Percentiles rank a stretch among this genome's conserved stretches.
phyloP scores from a whole-genome alignment of 371 early-diverging fungal species.

The Mortierella sp. region DNA sequence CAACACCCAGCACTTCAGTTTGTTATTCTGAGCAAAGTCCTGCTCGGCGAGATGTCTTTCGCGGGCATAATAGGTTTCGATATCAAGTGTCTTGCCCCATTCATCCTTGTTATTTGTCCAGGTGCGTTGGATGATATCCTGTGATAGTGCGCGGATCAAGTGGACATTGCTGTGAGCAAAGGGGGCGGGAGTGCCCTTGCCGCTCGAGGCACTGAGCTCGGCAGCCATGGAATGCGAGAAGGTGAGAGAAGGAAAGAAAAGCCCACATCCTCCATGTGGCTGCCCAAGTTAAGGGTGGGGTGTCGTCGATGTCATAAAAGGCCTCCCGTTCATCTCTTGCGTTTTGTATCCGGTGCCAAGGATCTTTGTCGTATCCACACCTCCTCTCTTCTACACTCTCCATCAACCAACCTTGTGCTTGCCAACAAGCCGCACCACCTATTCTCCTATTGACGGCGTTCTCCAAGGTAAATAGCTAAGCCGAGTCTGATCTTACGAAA shows the following conservation, averaged over 20 bases:
- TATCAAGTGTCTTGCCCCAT: slow-evolving; percentile 48
- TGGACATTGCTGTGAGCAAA: slow-evolving; percentile 28
- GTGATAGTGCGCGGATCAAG: slow-evolving; percentile 19
- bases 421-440: no score
- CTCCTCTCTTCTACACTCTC: no score
- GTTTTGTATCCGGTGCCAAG: no score
- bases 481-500: no score
- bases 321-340: no score
- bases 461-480: no score
- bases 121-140: slow-evolving; percentile 37
- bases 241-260: background rate
- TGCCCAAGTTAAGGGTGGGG: no score
- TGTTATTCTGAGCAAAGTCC: slow-evolving; percentile 30
- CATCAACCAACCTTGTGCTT: background rate
- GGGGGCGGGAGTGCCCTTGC: background rate
- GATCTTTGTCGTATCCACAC: no score
- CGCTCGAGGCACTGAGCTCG: background rate
- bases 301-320: no score
- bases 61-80: slow-evolving; percentile 45
- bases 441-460: no score
- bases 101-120: slow-evolving; percentile 44
- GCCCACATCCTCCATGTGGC: no score
- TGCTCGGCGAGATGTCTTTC: slow-evolving; percentile 36
- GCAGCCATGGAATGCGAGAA: background rate
- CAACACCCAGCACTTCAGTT: slow-evolving; percentile 51